Percentiles rank a stretch among this genome's conserved stretches.
These are phyloP conservation scores for Hypomontagnella submonticulosa DNA, from an alignment of 495 filamentous ascomycete genomes.

Conservation along the genomic window DNA sequence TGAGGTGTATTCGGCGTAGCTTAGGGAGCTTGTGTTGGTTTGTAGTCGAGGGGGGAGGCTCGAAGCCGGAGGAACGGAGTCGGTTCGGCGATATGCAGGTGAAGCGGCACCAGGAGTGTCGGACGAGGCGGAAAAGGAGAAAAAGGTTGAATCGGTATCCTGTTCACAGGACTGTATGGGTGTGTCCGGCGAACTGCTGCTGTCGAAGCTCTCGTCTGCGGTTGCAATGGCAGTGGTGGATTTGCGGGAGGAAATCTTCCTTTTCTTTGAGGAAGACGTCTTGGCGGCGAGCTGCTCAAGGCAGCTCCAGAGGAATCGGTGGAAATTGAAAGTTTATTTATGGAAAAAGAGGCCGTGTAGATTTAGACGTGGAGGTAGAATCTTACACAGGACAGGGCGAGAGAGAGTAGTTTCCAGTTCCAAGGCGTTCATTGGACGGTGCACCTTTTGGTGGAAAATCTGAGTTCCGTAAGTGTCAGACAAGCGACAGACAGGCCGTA, in stretches of 20 bases:
- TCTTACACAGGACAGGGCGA: constrained; percentile 21
- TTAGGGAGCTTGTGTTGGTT: constrained; percentile 52
- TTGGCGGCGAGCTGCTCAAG: constrained; percentile 78
- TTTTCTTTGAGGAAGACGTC: constrained; percentile 92
- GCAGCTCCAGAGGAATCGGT: constrained; percentile 58
- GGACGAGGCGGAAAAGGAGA: constrained; percentile 53
- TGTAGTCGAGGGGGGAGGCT: constrained; percentile 62
- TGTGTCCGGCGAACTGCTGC: constrained; percentile 53
- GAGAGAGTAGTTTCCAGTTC: constrained; percentile 14
- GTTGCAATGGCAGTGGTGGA: constrained; percentile 28
- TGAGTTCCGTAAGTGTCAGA: constrained; percentile 10
- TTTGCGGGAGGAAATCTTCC: constrained; percentile 75
- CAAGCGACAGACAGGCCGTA: too few relatives aligned
- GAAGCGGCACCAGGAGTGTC: constrained; percentile 52
- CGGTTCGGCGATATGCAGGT: constrained; percentile 70
- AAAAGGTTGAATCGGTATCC: constrained; percentile 54
- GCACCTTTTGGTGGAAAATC: constrained; percentile 28
- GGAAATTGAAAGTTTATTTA: constrained; percentile 29
- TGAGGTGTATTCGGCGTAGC: constrained; percentile 62
- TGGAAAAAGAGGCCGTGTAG: constrained; percentile 22
- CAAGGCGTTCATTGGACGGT: constrained; percentile 20
- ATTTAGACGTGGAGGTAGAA: constrained; percentile 14
- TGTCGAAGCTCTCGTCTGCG: constrained; percentile 49
- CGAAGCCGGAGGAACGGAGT: constrained; percentile 62
- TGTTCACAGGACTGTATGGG: constrained; percentile 62